Evolutionary conservation across 768 basidiomycete species (phyloP), one percentile per base, ranked within the genome.

Genomic region (Mycena kentingensis): DNA sequence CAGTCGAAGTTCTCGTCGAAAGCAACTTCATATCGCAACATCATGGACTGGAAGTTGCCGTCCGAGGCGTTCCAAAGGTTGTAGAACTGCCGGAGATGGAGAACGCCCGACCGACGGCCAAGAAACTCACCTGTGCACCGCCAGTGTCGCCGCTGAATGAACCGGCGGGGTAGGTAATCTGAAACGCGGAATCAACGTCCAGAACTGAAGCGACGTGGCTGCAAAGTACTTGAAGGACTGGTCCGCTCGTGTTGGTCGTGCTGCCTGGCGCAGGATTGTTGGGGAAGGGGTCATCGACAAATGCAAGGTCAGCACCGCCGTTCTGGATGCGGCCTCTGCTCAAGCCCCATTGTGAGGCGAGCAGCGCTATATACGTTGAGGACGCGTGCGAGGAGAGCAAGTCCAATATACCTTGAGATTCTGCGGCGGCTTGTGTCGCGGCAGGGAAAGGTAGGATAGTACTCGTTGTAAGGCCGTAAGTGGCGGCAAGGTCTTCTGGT

Each of bases 11-110:
- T 70, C 0, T 67, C 41, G 52, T 84, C 82, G 63, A 92, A 89
- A 2, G 87, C 86, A 24, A 91, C 71, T 61, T 91, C 88, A 67
- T 91, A 90, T 7, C 82, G 77, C 16, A 89, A 66, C 49, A 88
- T 66, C 87, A 90, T 87, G 35, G 82, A 79, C 55, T 80, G 72
- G 60, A 87, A 88, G 18, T 70, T 67, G 24, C 77, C 76, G 52
- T 82, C 78, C 2, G 78, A 75, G 6, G 77, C 72, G 57, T 90
- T 87, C 84, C 86, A 90, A 4, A 86, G 66, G 57, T 80, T 77
- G 61, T 79, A 82, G 58, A 87, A 82, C 61, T 91, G 87, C n/a
- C n/a, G n/a, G n/a, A n/a, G n/a, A n/a, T n/a, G n/a, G n/a, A n/a
- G n/a, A n/a, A n/a, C n/a, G n/a, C n/a, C n/a, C n/a, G n/a, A n/a